Percentiles rank a stretch among this genome's conserved stretches.
These are phyloP conservation scores for Coniochaeta ligniaria DNA, from an alignment of 2,329 filamentous ascomycete species.

Conservation along the genomic window DNA sequence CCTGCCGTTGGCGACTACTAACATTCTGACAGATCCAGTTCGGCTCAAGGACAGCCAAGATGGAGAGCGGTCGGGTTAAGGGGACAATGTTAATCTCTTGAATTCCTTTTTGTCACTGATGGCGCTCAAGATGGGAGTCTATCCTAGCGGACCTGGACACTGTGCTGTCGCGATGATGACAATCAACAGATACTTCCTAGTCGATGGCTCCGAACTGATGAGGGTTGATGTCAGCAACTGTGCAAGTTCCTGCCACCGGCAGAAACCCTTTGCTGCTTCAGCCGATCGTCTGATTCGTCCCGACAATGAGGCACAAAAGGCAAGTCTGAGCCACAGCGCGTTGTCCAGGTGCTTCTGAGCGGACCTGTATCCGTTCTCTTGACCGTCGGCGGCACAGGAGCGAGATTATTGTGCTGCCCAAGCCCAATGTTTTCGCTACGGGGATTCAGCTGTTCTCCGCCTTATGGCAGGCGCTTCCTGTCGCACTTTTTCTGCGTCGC, in stretches of 20 bases:
- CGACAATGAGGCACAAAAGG: constrained; percentile 27
- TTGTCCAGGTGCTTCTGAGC: background rate
- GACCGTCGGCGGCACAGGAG: background rate
- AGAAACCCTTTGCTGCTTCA: constrained; percentile 35
- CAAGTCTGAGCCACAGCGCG: constrained; percentile 25
- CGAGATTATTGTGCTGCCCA: background rate
- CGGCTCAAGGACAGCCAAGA: constrained; percentile 74
- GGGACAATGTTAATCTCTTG: constrained; percentile 56
- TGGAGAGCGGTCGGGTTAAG: constrained; percentile 63
- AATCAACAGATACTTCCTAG: constrained; percentile 69
- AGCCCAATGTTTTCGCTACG: background rate
- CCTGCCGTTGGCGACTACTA: background rate
- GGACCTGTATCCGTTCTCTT: background rate
- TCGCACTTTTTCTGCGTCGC: too few relatives aligned
- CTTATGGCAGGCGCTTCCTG: background rate
- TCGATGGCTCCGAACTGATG: constrained; percentile 23
- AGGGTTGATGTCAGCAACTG: constrained; percentile 18
- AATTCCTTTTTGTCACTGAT: constrained; percentile 9
- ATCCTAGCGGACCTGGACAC: background rate
- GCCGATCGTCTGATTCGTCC: constrained; percentile 15
- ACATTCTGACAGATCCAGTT: constrained; percentile 61
- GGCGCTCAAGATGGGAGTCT: background rate
- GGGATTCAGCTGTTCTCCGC: background rate
- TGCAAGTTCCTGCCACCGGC: constrained; percentile 39
- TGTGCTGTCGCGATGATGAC: constrained; percentile 54